Evolutionary conservation across 2,329 filamentous ascomycete genomes (phyloP).

Genomic region (Penicillium janthinellum): DNA sequence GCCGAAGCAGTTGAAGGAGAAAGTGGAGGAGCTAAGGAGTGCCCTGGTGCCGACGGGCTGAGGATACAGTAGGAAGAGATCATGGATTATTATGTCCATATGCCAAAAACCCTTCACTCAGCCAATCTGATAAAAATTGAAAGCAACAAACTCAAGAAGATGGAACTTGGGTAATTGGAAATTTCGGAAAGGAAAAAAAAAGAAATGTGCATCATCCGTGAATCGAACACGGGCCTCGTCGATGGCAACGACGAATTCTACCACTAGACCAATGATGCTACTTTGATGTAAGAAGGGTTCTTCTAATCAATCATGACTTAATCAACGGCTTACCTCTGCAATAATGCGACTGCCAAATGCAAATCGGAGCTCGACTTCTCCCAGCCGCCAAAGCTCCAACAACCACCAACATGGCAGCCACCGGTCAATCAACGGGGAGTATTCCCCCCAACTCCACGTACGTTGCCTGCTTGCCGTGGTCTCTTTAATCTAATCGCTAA

Average conservation of each 20-base stretch:
- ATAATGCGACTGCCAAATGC: background rate
- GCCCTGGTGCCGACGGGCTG: background rate
- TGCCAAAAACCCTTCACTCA: too few species aligned
- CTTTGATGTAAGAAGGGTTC: constrained; percentile 3
- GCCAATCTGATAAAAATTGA: too few species aligned
- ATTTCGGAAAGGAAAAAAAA: constrained; percentile 5
- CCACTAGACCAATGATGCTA: constrained; percentile 49
- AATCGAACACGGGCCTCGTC: constrained; percentile 52
- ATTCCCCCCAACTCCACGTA: constrained; percentile 46
- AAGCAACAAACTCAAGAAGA: too few species aligned
- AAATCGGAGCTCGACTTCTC: constrained; percentile 22
- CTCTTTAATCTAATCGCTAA: constrained; percentile 17
- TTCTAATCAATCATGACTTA: too few species aligned
- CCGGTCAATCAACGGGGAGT: constrained; percentile 31
- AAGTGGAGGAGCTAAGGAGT: constrained; percentile 34
- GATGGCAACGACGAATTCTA: constrained; percentile 51
- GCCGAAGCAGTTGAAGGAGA: constrained; percentile 37
- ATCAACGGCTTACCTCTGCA: too few species aligned
- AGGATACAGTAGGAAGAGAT: background rate
- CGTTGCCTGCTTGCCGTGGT: constrained; percentile 18
- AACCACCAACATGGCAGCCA: constrained; percentile 42
- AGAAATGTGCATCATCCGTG: constrained; percentile 46
- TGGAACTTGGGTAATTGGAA: background rate
- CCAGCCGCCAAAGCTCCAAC: constrained; percentile 23
- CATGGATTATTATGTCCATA: too few species aligned